Evolutionary conservation across 768 basidiomycete genomes (phyloP).

Genomic region (Chalciporus sphaerocephalus): DNA sequence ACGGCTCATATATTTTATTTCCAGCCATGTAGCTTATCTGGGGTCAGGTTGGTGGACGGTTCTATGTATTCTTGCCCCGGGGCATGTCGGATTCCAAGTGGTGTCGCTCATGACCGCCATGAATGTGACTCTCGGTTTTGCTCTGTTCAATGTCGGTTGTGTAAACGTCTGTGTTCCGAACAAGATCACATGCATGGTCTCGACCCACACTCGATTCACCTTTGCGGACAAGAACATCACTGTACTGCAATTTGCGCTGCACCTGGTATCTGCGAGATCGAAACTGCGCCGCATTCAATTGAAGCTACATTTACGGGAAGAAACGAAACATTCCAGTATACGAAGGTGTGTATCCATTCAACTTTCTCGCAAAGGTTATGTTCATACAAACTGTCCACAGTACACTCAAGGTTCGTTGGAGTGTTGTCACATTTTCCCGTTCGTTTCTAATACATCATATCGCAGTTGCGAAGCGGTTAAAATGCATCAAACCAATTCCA

Average conservation of each 20-base stretch:
- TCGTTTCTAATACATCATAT: not conserved
- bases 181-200: conserved; percentile 53
- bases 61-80: conserved; percentile 39
- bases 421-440: not conserved
- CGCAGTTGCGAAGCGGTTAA: conserved; percentile 47
- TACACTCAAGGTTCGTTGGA: conserved; percentile 47
- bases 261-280: conserved; percentile 53
- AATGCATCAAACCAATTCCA: conserved; percentile 45
- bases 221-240: conserved; percentile 56
- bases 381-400: conserved; percentile 25
- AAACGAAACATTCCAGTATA: conserved; percentile 61
- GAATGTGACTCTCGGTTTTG: conserved; percentile 50
- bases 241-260: conserved; percentile 42
- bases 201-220: conserved; percentile 37
- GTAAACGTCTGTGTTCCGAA: conserved; percentile 48
- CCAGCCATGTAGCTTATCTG: conserved; percentile 42
- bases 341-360: conserved; percentile 42
- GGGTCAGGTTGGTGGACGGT: conserved; percentile 28
- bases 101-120: conserved; percentile 43
- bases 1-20: not conserved
- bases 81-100: conserved; percentile 41
- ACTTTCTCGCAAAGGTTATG: not conserved
- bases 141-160: conserved; percentile 51
- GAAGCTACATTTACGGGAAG: conserved; percentile 58
- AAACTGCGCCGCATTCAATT: conserved; percentile 54